Evolutionary conservation across 2,329 filamentous ascomycete genomes (phyloP), one percentile per base, ranked within the genome.

Genomic region (Dryadomyces quercivorus): DNA sequence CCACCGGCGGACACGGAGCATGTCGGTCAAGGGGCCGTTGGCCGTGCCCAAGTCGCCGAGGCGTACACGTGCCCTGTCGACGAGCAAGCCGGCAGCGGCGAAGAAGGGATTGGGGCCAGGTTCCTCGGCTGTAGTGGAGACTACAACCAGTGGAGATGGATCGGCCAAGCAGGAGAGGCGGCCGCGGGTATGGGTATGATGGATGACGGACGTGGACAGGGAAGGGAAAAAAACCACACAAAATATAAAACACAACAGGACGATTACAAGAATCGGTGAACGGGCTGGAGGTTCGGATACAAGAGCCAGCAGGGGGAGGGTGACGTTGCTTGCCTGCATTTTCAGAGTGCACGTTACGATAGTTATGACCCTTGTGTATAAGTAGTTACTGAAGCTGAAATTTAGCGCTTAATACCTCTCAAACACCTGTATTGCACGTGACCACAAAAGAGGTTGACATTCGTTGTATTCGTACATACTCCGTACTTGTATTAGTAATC

Each of bases 171-270:
- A 40, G 36, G 50, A 31, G 8, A 49, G 5, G 45, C 53, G 7
- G 57, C 61, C 55, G 62, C 64, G 0, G 54, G 60, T 18, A 60
- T 68, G 51, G 61, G 66, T 58, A 60, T 65, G 59, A 45, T 66
- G 49, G 51, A 57, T 63, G 50, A 56, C 63, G 8, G 53, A 59
- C 45, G 55, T 55, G 48, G 43, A 5, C 57, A 20, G 31, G 34
- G 16, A 6, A 45, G 22, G 4, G 12, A 31, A 18, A 22, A 42
- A 9, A 16, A 42, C 4, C 15, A 22, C 1, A 51, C n/a, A 15
- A 31, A 15, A 15, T 15, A 13, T 42, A 22, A 20, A 42, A 44
- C 5, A 51, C 16, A 51, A 51, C n/a, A 15, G 38, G 21, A n/a
- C n/a, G 13, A 50, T 16, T 21, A 42, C 31, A 31, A 31, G 16